Evolutionary conservation across 2,329 filamentous ascomycete species (phyloP).

Genomic region (Teratosphaeria nubilosa): DNA sequence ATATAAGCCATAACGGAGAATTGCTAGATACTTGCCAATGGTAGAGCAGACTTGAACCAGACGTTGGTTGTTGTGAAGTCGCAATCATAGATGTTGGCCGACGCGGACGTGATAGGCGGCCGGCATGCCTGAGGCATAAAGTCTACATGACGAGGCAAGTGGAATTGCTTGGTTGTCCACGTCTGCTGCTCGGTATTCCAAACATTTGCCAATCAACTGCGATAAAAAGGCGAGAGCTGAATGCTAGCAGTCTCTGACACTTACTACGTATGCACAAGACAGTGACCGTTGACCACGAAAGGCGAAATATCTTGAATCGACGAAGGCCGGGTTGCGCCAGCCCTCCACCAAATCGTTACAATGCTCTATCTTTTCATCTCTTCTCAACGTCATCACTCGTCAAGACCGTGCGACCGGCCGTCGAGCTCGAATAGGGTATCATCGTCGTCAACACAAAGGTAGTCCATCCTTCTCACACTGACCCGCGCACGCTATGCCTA

Average conservation of each 20-base stretch:
- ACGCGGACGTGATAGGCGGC: too few species aligned
- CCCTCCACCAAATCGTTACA: neutral
- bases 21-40: neutral
- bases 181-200: too few species aligned
- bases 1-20: neutral
- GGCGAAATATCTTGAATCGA: neutral
- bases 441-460: neutral
- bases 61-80: neutral
- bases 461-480: neutral
- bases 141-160: too few species aligned
- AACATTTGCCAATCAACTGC: too few species aligned
- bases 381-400: neutral
- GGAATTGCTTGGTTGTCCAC: too few species aligned
- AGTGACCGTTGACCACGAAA: too few species aligned
- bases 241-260: too few species aligned
- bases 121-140: too few species aligned
- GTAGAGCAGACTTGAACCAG: neutral
- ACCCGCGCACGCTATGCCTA: neutral
- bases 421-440: neutral
- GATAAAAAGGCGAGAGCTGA: too few species aligned
- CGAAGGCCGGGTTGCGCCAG: neutral
- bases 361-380: neutral
- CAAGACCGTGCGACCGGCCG: neutral
- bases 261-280: too few species aligned
- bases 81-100: too few species aligned